A percentile compares a stretch with the other conserved stretches of the same genome.
These are phyloP conservation scores for Podila horticola DNA, from an alignment of 192 early-diverging fungal genomes.

Conservation along the genomic window DNA sequence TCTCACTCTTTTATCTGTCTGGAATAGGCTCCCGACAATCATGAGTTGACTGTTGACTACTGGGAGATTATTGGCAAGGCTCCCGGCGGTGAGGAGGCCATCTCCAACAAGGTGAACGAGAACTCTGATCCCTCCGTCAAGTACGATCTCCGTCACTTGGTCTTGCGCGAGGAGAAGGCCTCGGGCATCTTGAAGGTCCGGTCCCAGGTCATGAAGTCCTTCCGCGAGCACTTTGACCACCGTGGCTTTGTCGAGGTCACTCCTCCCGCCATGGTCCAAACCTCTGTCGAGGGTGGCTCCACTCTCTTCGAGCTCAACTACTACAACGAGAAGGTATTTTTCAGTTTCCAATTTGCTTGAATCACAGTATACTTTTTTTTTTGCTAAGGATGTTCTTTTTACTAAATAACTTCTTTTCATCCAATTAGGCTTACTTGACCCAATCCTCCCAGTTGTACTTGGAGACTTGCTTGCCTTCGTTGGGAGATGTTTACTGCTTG, in stretches of 20 bases:
- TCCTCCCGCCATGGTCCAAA: constrained; percentile 99
- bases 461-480: constrained; percentile 92
- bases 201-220: constrained; percentile 86
- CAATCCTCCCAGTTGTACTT: constrained; percentile 99
- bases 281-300: constrained; percentile 97
- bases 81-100: constrained; percentile 93
- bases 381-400: neutral
- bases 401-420: neutral
- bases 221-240: constrained; percentile 94
- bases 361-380: constrained; percentile 18
- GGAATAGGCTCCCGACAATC: constrained; percentile 91
- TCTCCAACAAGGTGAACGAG: constrained; percentile 89
- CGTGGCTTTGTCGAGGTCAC: constrained; percentile 88
- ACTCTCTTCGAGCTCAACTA: constrained; percentile 97
- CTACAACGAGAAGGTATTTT: constrained; percentile 86
- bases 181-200: constrained; percentile 90
- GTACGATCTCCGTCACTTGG: constrained; percentile 95
- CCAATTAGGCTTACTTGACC: constrained; percentile 87
- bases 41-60: constrained; percentile 95
- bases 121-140: constrained; percentile 90
- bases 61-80: constrained; percentile 95
- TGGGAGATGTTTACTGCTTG: constrained; percentile 97
- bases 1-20: neutral
- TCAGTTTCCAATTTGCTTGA: neutral
- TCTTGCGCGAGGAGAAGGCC: constrained; percentile 92